These are phyloP conservation scores for Diddensiella transvaalensis DNA, from an alignment of 805 yeast species.

Conservation along the genomic window DNA sequence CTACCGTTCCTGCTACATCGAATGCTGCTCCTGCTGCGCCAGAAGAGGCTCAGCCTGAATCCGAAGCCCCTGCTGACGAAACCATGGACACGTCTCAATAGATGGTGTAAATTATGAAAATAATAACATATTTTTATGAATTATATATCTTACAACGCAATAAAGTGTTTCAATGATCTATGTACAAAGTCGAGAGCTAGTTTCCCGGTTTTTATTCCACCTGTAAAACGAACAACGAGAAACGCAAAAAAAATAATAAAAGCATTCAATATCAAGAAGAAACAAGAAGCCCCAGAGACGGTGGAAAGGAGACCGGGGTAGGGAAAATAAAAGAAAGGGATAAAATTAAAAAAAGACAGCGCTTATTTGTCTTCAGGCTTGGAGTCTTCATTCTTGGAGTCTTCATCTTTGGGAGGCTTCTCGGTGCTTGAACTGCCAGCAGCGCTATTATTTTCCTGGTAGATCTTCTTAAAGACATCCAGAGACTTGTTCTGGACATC, in stretches of 20 bases:
- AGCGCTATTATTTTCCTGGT: constrained; percentile 39
- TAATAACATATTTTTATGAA: background rate
- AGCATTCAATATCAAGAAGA: no score
- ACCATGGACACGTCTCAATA: constrained; percentile 15
- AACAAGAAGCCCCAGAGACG: no score
- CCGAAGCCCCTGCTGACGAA: constrained; percentile 10
- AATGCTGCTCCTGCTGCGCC: constrained; percentile 22
- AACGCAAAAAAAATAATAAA: no score
- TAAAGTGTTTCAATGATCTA: background rate
- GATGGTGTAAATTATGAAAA: background rate
- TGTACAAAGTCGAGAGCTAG: constrained; percentile 3
- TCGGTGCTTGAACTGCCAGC: constrained; percentile 20
- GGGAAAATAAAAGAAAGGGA: background rate
- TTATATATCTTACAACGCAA: background rate
- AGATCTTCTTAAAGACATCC: constrained; percentile 77
- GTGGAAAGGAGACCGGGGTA: no score
- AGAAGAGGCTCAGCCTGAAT: constrained; percentile 16
- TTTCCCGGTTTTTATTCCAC: background rate
- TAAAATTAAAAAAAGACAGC: background rate
- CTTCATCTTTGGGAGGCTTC: constrained; percentile 7
- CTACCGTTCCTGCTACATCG: constrained; percentile 37
- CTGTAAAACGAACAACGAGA: background rate
- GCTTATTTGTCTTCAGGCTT: constrained; percentile 18
- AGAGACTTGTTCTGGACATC: constrained; percentile 77
- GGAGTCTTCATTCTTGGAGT: constrained; percentile 9